phyloP scores from a whole-genome alignment of 176 grass and related monocot species.

The Pontederia paniculata region DNA sequence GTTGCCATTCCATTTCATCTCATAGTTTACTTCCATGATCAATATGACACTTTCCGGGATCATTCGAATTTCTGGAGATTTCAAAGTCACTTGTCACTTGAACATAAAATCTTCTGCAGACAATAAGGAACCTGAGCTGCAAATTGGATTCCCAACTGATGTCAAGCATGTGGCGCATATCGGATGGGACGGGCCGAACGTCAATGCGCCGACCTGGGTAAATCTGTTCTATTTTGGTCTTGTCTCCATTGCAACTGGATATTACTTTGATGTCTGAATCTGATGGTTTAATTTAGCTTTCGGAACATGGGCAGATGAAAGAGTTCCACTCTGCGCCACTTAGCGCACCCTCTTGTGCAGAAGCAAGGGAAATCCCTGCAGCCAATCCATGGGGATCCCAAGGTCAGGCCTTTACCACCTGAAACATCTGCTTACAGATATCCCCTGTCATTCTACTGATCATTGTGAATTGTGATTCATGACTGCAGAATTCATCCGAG shows the following conservation, averaged over 20 bases:
- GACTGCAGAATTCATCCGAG: conserved; percentile 41
- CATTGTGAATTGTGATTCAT: neutral
- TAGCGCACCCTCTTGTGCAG: conserved; percentile 10
- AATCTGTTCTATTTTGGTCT: neutral
- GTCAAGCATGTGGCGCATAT: conserved; percentile 33
- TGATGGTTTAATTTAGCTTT: neutral
- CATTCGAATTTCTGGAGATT: too few relatives aligned
- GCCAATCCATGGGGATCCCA: conserved; percentile 67
- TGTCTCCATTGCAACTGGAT: neutral
- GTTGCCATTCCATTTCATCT: neutral
- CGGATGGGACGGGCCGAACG: conserved; percentile 14
- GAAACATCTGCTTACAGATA: too few relatives aligned
- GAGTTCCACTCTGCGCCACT: conserved; percentile 76
- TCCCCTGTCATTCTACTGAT: neutral
- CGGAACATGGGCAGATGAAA: conserved; percentile 48
- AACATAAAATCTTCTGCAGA: conserved; percentile 5
- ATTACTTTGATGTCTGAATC: neutral
- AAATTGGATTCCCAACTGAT: conserved; percentile 30
- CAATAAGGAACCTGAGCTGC: conserved; percentile 26
- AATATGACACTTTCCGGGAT: too few relatives aligned
- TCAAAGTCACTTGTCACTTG: neutral
- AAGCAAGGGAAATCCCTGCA: conserved; percentile 1
- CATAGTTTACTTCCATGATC: neutral
- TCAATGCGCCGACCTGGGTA: conserved; percentile 23
- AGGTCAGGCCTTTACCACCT: conserved; percentile 24